phyloP scores from a whole-genome alignment of 208 protist genomes.

The Leptomonas pyrrhocoris region DNA sequence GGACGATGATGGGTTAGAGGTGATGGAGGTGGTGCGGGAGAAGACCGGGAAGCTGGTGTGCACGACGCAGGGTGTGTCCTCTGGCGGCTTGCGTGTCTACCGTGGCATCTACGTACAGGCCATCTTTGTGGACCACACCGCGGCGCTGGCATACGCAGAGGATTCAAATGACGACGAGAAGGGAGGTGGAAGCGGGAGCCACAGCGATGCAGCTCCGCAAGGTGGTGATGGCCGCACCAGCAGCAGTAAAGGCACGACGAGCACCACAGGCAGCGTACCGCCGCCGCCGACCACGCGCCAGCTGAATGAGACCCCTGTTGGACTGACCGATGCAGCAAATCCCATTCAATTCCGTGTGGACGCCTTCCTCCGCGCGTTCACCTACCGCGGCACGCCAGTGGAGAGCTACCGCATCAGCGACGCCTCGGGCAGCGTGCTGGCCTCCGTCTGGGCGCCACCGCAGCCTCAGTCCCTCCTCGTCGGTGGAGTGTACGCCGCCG shows the following conservation, averaged over 20 bases:
- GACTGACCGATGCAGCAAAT: constrained; percentile 21
- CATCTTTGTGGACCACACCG: constrained; percentile 63
- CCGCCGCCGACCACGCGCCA: constrained; percentile 20
- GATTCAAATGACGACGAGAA: background rate
- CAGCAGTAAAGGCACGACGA: background rate
- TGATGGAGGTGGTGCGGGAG: constrained; percentile 57
- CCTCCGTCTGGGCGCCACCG: constrained; percentile 60
- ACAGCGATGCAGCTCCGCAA: background rate
- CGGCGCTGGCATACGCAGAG: background rate
- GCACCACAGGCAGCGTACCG: background rate
- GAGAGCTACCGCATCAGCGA: constrained; percentile 86
- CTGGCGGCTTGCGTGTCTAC: constrained; percentile 73
- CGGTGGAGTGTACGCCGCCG: constrained; percentile 63
- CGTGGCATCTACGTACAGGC: constrained; percentile 63
- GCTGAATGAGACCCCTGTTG: constrained; percentile 33
- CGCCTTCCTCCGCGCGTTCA: constrained; percentile 65
- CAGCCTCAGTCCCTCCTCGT: constrained; percentile 31
- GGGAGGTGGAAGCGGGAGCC: background rate
- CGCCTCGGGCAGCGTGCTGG: constrained; percentile 66
- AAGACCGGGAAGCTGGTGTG: constrained; percentile 71
- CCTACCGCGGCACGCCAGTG: constrained; percentile 59
- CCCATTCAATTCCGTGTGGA: constrained; percentile 59
- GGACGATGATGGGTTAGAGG: background rate
- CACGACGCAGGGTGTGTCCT: constrained; percentile 48
- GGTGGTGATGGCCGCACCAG: background rate